Percentiles rank a stretch among this genome's conserved stretches.
These are phyloP conservation scores for Spathaspora gorwiae DNA, from an alignment of 805 yeast genomes.

Conservation along the genomic window DNA sequence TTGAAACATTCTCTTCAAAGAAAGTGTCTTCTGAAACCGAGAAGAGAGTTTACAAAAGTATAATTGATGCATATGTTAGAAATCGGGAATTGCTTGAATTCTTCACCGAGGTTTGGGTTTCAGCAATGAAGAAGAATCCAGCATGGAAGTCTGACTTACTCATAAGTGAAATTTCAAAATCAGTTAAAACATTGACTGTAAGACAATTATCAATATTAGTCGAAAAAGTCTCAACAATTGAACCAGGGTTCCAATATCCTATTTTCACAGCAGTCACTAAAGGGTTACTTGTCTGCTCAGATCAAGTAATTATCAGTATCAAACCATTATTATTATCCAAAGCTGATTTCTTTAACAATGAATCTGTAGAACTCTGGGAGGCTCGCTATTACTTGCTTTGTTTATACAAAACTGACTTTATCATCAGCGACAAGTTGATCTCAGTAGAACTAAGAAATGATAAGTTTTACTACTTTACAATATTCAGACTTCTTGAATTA, in stretches of 20 bases:
- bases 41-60: constrained; percentile 17
- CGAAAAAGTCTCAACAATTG: neutral
- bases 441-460: constrained; percentile 1
- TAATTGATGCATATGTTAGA: constrained; percentile 46
- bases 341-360: constrained; percentile 13
- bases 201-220: constrained; percentile 29
- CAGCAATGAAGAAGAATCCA: constrained; percentile 13
- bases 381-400: constrained; percentile 45
- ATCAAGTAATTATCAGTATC: constrained; percentile 13
- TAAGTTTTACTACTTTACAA: constrained; percentile 27
- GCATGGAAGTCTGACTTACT: constrained; percentile 27
- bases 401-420: constrained; percentile 29
- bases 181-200: constrained; percentile 43
- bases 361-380: constrained; percentile 34
- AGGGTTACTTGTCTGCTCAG: constrained; percentile 39
- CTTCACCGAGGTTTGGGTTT: constrained; percentile 41
- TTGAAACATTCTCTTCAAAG: constrained; percentile 3
- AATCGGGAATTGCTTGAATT: constrained; percentile 57
- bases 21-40: constrained; percentile 2
- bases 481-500: constrained; percentile 50
- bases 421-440: constrained; percentile 9
- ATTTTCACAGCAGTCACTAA: constrained; percentile 19
- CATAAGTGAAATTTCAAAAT: constrained; percentile 32
- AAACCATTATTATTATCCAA: constrained; percentile 7
- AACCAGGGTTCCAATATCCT: constrained; percentile 7